Percentiles rank a stretch among this genome's conserved stretches.
phyloP scores from a whole-genome alignment of 495 filamentous ascomycete species.

The Penicillium tannophilum region DNA sequence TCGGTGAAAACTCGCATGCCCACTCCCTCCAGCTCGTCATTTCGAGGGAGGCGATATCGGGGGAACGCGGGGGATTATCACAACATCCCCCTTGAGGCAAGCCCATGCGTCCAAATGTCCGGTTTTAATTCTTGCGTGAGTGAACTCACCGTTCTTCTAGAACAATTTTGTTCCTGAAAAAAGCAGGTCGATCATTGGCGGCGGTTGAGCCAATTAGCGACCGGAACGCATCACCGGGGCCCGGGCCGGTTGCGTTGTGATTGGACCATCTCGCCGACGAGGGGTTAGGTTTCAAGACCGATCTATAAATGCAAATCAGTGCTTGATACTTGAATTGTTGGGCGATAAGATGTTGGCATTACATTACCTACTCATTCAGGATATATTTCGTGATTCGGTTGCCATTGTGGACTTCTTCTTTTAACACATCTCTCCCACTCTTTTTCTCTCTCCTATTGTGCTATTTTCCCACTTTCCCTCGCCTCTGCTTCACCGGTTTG shows the following conservation, averaged over 20 bases:
- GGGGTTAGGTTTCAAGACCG: constrained; percentile 15
- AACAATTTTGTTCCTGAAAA: constrained; percentile 26
- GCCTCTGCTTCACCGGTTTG: constrained; percentile 11
- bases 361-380: constrained; percentile 8
- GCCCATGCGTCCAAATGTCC: constrained; percentile 22
- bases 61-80: constrained; percentile 23
- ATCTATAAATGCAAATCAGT: constrained; percentile 26
- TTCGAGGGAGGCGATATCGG: constrained; percentile 13
- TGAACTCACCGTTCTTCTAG: constrained; percentile 22
- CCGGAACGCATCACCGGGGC: constrained; percentile 23
- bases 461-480: background rate
- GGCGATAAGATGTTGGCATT: constrained; percentile 29
- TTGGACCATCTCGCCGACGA: constrained; percentile 26
- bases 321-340: constrained; percentile 11
- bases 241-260: constrained; percentile 28
- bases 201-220: constrained; percentile 20
- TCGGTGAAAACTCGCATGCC: constrained; percentile 7
- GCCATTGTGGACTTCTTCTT: background rate
- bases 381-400: constrained; percentile 13
- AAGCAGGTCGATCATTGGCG: constrained; percentile 23
- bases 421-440: constrained; percentile 7
- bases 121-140: background rate
- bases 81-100: constrained; percentile 26
- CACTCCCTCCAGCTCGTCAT: background rate
- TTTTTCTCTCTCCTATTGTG: background rate